A percentile compares a stretch with the other conserved stretches of the same genome.
These are phyloP conservation scores for Colletotrichum sp. DNA, from an alignment of 2,329 filamentous ascomycete species.

Conservation along the genomic window DNA sequence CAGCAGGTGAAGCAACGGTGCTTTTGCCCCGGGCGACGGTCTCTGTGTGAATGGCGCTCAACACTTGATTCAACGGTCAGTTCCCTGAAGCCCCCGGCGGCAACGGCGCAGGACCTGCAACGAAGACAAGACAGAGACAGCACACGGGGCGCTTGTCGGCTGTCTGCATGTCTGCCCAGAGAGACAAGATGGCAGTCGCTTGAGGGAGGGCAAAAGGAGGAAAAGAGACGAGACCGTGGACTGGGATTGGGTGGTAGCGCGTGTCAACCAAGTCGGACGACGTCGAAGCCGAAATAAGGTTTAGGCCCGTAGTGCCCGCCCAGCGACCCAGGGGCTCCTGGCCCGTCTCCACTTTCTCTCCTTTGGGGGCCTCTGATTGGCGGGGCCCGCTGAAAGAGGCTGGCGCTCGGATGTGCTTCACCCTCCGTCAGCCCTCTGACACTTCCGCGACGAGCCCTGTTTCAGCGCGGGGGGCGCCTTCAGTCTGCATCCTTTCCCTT, in stretches of 20 bases:
- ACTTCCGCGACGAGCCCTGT: slow-evolving; percentile 35
- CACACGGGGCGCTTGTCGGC: neutral
- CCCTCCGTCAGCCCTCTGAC: slow-evolving; percentile 30
- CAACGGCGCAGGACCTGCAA: neutral
- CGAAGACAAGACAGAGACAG: neutral
- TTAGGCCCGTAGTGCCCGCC: slow-evolving; percentile 20
- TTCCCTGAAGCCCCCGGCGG: neutral
- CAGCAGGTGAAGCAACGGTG: neutral
- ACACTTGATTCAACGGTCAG: neutral
- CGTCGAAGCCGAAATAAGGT: slow-evolving; percentile 40
- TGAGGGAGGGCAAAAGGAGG: neutral
- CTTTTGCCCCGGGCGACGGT: neutral
- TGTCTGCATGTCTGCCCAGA: neutral
- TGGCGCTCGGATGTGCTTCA: slow-evolving; percentile 31
- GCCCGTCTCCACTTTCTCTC: slow-evolving; percentile 26
- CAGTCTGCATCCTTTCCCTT: neutral
- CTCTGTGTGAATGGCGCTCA: neutral
- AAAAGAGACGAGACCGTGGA: neutral
- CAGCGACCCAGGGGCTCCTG: neutral
- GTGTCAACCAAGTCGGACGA: slow-evolving; percentile 26
- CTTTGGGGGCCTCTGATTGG: neutral
- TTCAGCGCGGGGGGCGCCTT: slow-evolving; percentile 27
- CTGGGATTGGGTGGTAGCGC: slow-evolving; percentile 4
- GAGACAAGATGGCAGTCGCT: neutral
- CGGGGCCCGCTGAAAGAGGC: neutral